Evolutionary conservation across 345 rosid genomes (phyloP).

Genomic region (Populus deltoides): DNA sequence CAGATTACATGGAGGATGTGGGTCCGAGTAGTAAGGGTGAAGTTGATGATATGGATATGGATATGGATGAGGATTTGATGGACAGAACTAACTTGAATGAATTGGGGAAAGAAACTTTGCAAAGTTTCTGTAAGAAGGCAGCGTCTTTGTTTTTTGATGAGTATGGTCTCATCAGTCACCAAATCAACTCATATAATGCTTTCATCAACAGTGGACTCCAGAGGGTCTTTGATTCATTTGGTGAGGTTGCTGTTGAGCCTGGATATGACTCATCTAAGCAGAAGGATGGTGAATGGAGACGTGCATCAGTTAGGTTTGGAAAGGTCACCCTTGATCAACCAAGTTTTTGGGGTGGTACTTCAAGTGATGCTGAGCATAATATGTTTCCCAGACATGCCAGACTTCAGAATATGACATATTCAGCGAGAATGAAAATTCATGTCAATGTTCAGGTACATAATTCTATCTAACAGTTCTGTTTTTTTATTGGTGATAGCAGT

Average conservation of each 20-base stretch:
- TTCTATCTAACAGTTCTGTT: not conserved
- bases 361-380: slow-evolving; percentile 34
- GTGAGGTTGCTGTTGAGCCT: slow-evolving; percentile 62
- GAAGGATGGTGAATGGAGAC: slow-evolving; percentile 57
- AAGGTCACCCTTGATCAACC: slow-evolving; percentile 58
- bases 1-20: slow-evolving; percentile 9
- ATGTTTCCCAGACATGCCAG: slow-evolving; percentile 75
- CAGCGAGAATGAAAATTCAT: slow-evolving; percentile 61
- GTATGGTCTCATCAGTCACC: slow-evolving; percentile 79
- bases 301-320: slow-evolving; percentile 63
- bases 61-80: slow-evolving; percentile 27
- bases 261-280: slow-evolving; percentile 67
- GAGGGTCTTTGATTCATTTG: slow-evolving; percentile 57
- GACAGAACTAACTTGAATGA: slow-evolving; percentile 30
- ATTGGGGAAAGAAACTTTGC: slow-evolving; percentile 47
- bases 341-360: slow-evolving; percentile 39
- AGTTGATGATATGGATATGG: slow-evolving; percentile 23
- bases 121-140: slow-evolving; percentile 58
- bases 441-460: slow-evolving; percentile 58
- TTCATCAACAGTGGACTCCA: slow-evolving; percentile 66
- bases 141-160: slow-evolving; percentile 57
- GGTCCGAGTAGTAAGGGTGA: slow-evolving; percentile 26
- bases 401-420: slow-evolving; percentile 92
- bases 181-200: slow-evolving; percentile 72
- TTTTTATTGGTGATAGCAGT: not conserved